These are phyloP conservation scores for Emericellopsis cladophorae DNA, from an alignment of 2,329 filamentous ascomycete genomes.

Conservation along the genomic window DNA sequence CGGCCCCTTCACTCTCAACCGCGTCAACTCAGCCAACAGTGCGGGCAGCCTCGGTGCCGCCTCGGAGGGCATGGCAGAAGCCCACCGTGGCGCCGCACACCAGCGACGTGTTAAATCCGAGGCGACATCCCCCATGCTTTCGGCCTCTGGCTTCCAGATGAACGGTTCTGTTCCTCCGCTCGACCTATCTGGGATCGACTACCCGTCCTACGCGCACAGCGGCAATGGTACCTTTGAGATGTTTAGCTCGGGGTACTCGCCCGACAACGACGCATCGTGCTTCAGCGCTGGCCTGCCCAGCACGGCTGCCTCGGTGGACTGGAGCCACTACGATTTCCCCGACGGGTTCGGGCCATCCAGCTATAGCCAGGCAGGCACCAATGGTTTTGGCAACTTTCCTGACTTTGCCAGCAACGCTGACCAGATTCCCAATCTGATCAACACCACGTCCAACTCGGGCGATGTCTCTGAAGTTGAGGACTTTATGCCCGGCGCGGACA, in stretches of 20 bases:
- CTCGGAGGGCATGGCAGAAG: constrained; percentile 11
- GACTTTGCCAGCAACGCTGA: constrained; percentile 41
- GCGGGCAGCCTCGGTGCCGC: constrained; percentile 27
- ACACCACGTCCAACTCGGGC: constrained; percentile 49
- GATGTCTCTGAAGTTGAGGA: constrained; percentile 58
- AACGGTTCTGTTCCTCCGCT: constrained; percentile 41
- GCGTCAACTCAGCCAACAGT: constrained; percentile 45
- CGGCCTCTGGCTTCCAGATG: constrained; percentile 35
- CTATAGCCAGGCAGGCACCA: constrained; percentile 38
- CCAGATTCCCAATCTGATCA: constrained; percentile 39
- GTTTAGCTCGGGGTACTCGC: constrained; percentile 32
- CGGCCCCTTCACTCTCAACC: constrained; percentile 47
- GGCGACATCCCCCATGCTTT: constrained; percentile 45
- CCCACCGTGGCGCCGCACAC: constrained; percentile 11
- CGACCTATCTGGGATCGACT: constrained; percentile 44
- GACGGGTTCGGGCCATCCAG: constrained; percentile 37
- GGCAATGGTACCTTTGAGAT: constrained; percentile 31
- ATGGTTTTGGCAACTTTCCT: constrained; percentile 36
- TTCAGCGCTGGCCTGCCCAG: constrained; percentile 47
- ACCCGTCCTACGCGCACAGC: constrained; percentile 30
- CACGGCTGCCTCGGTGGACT: constrained; percentile 32
- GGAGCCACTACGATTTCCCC: constrained; percentile 31
- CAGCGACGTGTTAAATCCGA: constrained; percentile 48
- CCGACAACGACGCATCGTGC: constrained; percentile 42
- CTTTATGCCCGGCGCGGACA: constrained; percentile 32